Base-by-base conservation (phyloP, 805 yeast species). In the Kuraishia cidri region DNA sequence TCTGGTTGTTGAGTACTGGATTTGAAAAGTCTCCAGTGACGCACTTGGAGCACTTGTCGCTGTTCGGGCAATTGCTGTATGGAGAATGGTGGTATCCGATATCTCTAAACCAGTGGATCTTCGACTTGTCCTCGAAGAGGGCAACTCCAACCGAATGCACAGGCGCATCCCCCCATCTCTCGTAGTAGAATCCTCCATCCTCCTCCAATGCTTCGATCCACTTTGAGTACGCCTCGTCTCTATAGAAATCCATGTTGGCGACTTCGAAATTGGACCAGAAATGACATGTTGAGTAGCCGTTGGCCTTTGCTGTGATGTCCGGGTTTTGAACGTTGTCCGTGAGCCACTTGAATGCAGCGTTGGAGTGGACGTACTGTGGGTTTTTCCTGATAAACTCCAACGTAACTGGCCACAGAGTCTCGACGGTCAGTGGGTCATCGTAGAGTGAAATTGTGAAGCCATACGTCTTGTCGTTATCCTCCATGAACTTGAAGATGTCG, bases 131-230 rank as follows among this genome's bases (percentile, higher is more conserved):
- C 16, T 80, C 84, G 50, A 85, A 82, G 37, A 83, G 52, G 16
- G 75, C 75, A 27, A 83, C 56, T 1, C 88, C 95, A 35, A 85
- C 56, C 13, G 86, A 74, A 50, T 84, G 92, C 2, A 85, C 92
- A 2, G 95, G 95, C 0, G 94, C 94, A 60, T 85, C 95, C 4
- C 95, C 94, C 95, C 95, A 85, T 43, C 94, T 62, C 54, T 87
- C 95, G 49, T 85, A 85, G 52, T 82, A 85, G 48, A 84, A 85
- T 10, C 88, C 88, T 27, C 92, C 92, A 2, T 77, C 62, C n/a
- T 63, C 49, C 38, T 85, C 94, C 30, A 85, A 59, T 42, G 66
- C 62, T 29, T 79, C 64, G 52, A 81, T 71, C 75, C 82, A 85
- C 14, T 60, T 58, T 23, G 68, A 62, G 49, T 85, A 85, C 1